A percentile compares a stretch with the other conserved stretches of the same genome.
Conservation (phyloP, 2,329 filamentous ascomycete species). For the Ophiostoma pallidulum region DNA sequence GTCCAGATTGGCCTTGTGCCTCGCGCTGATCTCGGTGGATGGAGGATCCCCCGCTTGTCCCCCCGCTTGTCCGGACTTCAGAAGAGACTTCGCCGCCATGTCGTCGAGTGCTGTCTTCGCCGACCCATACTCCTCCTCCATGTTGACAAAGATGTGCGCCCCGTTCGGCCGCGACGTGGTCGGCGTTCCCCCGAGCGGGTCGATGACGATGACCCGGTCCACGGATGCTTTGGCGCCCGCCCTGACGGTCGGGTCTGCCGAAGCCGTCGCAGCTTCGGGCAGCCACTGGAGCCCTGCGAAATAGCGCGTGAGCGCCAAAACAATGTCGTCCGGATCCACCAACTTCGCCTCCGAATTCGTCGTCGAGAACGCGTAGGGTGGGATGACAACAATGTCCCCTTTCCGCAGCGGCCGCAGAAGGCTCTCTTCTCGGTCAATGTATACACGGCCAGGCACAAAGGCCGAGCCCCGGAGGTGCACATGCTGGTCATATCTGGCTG, state of each 20-base stretch:
- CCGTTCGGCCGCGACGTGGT: constrained; percentile 50
- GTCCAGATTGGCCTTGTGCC: constrained; percentile 61
- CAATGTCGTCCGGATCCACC: constrained; percentile 48
- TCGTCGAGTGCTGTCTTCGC: constrained; percentile 53
- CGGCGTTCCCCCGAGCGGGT: constrained; percentile 78
- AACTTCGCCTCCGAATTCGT: constrained; percentile 30
- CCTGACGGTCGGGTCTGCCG: constrained; percentile 24
- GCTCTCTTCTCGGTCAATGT: constrained; percentile 38
- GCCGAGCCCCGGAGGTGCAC: constrained; percentile 21
- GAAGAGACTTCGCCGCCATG: constrained; percentile 5
- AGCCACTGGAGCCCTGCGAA: constrained; percentile 45
- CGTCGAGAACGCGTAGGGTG: constrained; percentile 36
- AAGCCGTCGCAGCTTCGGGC: constrained; percentile 18
- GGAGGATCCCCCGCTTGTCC: no score
- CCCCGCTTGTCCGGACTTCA: not conserved
- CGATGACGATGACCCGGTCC: constrained; percentile 81
- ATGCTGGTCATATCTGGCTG: not conserved
- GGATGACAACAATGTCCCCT: constrained; percentile 62
- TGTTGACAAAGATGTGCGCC: constrained; percentile 80
- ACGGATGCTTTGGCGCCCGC: constrained; percentile 42
- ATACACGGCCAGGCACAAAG: constrained; percentile 26
- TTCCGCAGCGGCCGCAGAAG: constrained; percentile 57
- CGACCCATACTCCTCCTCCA: constrained; percentile 75
- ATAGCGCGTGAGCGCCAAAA: constrained; percentile 68
- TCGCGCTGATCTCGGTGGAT: constrained; percentile 19